Conservation (phyloP, 2,329 filamentous ascomycete genomes). For the Dichotomopilus funicola region DNA sequence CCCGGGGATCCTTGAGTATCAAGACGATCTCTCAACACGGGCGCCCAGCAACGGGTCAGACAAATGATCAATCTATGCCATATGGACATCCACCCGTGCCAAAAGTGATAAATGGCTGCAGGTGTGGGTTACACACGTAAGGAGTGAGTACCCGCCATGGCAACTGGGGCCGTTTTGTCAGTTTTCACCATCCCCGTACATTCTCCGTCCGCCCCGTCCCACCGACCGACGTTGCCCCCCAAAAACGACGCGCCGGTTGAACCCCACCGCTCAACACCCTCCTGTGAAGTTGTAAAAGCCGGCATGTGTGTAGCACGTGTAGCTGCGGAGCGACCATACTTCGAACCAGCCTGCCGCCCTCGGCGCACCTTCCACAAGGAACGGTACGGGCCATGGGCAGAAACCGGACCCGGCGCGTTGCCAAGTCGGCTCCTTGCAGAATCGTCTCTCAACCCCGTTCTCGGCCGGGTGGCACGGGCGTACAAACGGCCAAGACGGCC, state of each 20-base stretch:
- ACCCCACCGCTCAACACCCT: no score
- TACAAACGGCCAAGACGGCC: no score
- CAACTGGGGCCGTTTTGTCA: constrained; percentile 1
- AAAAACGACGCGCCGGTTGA: no score
- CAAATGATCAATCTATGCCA: constrained; percentile 42
- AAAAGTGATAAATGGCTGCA: constrained; percentile 35
- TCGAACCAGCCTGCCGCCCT: not conserved
- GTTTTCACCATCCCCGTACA: no score
- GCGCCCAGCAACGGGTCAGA: constrained; percentile 50
- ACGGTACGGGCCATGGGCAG: constrained; percentile 4
- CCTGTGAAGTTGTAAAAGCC: no score
- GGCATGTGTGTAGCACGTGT: not conserved
- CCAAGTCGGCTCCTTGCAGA: constrained; percentile 18
- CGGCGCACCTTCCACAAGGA: not conserved
- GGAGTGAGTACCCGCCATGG: constrained; percentile 17
- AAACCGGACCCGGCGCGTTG: not conserved
- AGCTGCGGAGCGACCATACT: not conserved
- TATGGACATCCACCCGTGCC: constrained; percentile 43
- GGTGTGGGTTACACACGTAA: constrained; percentile 38
- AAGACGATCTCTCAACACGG: constrained; percentile 51
- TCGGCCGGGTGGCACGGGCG: not conserved
- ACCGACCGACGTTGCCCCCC: no score
- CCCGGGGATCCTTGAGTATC: constrained; percentile 46
- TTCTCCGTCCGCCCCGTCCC: no score
- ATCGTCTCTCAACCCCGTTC: constrained; percentile 4